phyloP scores from a whole-genome alignment of 2,329 filamentous ascomycete species.

The Shiraia bambusicola region DNA sequence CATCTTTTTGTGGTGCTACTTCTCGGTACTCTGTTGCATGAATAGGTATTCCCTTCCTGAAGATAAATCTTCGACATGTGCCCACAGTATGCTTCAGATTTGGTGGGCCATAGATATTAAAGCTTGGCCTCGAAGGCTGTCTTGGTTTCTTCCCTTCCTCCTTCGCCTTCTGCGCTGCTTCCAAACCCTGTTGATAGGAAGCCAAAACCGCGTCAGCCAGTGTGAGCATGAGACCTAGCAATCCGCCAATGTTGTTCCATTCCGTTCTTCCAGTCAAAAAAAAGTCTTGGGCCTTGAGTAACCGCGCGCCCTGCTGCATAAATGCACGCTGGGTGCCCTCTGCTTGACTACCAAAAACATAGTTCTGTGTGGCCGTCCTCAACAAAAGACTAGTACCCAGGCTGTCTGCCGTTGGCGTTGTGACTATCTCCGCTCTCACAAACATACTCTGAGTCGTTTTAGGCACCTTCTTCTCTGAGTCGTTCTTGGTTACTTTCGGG shows the following conservation, averaged over 20 bases:
- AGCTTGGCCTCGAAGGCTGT: slow-evolving; percentile 26
- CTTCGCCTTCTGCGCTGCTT: slow-evolving; percentile 23
- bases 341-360: slow-evolving; percentile 77
- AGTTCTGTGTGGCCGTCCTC: slow-evolving; percentile 71
- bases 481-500: neutral
- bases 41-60: slow-evolving; percentile 79
- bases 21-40: slow-evolving; percentile 64
- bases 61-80: slow-evolving; percentile 81
- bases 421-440: slow-evolving; percentile 71
- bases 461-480: neutral
- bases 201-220: slow-evolving; percentile 67
- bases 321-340: slow-evolving; percentile 84
- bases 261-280: slow-evolving; percentile 78
- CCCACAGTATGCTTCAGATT: slow-evolving; percentile 81
- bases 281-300: slow-evolving; percentile 70
- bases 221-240: slow-evolving; percentile 83
- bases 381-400: slow-evolving; percentile 75
- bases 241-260: slow-evolving; percentile 77
- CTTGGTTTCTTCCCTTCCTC: slow-evolving; percentile 14
- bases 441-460: slow-evolving; percentile 59
- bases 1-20: slow-evolving; percentile 27
- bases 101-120: slow-evolving; percentile 71
- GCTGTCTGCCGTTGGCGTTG: slow-evolving; percentile 85
- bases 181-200: slow-evolving; percentile 50
- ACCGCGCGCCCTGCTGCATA: slow-evolving; percentile 64